A percentile compares a stretch with the other conserved stretches of the same genome.
Evolutionary conservation across 345 rosid species (phyloP).

Genomic region (Syzygium oleosum): DNA sequence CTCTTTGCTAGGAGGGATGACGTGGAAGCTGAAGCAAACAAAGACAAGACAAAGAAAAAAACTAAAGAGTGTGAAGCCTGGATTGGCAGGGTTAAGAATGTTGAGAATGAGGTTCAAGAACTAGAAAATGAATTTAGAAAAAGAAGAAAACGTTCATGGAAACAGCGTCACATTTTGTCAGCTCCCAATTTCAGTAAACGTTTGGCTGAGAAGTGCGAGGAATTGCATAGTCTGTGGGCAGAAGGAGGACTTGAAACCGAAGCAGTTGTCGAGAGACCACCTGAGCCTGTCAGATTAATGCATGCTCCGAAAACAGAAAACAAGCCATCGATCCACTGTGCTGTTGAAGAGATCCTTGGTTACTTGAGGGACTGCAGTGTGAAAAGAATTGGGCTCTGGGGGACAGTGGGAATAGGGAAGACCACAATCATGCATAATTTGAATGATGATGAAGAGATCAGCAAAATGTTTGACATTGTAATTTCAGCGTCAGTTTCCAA

Average conservation of each 20-base stretch:
- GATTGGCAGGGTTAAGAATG: not conserved
- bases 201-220: conserved; percentile 3
- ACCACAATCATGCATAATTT: conserved; percentile 29
- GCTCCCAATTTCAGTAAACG: conserved; percentile 9
- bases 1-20: conserved; percentile 13
- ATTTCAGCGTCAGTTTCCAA: conserved; percentile 6
- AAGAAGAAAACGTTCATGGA: not conserved
- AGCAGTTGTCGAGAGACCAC: conserved; percentile 14
- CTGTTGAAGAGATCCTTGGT: conserved; percentile 4
- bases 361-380: conserved; percentile 1
- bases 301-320: conserved; percentile 9
- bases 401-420: conserved; percentile 25
- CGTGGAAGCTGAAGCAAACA: not conserved
- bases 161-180: not conserved
- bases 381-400: conserved; percentile 17
- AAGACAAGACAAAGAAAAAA: conserved; percentile 6
- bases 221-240: conserved; percentile 4
- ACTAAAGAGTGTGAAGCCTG: conserved; percentile 3
- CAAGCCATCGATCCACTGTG: conserved; percentile 10
- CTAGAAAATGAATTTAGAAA: not conserved
- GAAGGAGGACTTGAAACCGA: conserved; percentile 6
- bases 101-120: not conserved
- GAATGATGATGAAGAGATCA: conserved; percentile 11
- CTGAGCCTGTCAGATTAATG: conserved; percentile 10
- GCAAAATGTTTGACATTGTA: conserved; percentile 22